These are phyloP conservation scores for Lichtheimia corymbifera DNA, from an alignment of 371 early-diverging fungal species.

Conservation along the genomic window DNA sequence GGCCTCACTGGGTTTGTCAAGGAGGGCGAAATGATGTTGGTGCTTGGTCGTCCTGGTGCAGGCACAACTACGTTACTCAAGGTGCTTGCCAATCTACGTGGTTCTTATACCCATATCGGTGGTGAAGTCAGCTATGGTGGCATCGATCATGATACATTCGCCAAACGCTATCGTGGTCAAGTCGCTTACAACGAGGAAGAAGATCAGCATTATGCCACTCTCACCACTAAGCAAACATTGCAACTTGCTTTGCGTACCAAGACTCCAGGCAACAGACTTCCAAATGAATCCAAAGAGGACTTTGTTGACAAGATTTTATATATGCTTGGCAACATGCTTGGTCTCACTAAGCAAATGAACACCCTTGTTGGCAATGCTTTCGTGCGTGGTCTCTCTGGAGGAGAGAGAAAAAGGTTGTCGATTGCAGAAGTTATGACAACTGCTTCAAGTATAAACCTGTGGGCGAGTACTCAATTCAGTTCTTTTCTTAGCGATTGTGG, in stretches of 20 bases:
- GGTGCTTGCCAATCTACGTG: conserved; percentile 64
- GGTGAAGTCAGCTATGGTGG: conserved; percentile 66
- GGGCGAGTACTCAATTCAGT: no score
- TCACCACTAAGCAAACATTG: conserved; percentile 69
- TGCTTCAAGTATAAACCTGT: conserved; percentile 68
- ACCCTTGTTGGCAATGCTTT: conserved; percentile 84
- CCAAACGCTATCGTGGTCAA: conserved; percentile 57
- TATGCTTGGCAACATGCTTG: conserved; percentile 68
- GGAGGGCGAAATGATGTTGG: conserved; percentile 73
- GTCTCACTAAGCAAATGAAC: conserved; percentile 72
- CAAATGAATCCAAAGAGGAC: conserved; percentile 36
- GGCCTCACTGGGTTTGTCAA: conserved; percentile 59
- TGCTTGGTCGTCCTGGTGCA: conserved; percentile 72
- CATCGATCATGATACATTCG: conserved; percentile 52
- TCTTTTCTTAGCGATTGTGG: no score
- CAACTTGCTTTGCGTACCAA: conserved; percentile 66
- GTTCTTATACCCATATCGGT: conserved; percentile 51
- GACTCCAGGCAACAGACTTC: conserved; percentile 60
- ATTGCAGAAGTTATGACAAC: conserved; percentile 89
- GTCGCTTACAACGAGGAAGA: conserved; percentile 72
- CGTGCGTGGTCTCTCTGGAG: conserved; percentile 83
- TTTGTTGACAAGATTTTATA: conserved; percentile 51
- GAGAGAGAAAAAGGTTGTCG: conserved; percentile 85
- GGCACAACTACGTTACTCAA: conserved; percentile 71
- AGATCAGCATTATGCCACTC: conserved; percentile 69